phyloP scores from a whole-genome alignment of 1,139 yeast species.

The Kurtzmaniella quercitrusa region DNA sequence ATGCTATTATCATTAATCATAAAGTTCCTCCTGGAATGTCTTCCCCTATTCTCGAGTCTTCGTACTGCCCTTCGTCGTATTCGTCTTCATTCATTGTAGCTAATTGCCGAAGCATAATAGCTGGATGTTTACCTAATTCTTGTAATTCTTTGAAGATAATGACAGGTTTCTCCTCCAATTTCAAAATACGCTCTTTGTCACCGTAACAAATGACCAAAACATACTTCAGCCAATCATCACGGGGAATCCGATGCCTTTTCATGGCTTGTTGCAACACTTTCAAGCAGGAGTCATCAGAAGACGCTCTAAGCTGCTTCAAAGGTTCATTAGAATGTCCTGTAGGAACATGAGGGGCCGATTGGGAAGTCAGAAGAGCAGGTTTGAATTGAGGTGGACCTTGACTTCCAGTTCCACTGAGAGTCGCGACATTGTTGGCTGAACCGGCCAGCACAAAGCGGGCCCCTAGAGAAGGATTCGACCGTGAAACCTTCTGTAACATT shows the following conservation, averaged over 20 bases:
- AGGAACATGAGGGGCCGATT: not conserved
- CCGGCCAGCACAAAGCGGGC: slow-evolving; percentile 33
- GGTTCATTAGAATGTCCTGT: slow-evolving; percentile 47
- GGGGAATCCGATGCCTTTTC: slow-evolving; percentile 76
- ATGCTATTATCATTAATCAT: slow-evolving; percentile 1
- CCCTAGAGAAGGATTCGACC: slow-evolving; percentile 10
- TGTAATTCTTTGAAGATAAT: slow-evolving; percentile 82
- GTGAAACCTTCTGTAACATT: slow-evolving; percentile 3
- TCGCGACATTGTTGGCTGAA: slow-evolving; percentile 18
- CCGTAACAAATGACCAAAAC: slow-evolving; percentile 89
- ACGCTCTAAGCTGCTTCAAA: slow-evolving; percentile 78
- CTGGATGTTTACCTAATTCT: slow-evolving; percentile 85
- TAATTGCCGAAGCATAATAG: slow-evolving; percentile 85
- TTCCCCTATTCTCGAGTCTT: slow-evolving; percentile 42
- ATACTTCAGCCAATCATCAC: slow-evolving; percentile 84
- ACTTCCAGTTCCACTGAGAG: slow-evolving; percentile 5
- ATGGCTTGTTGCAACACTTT: slow-evolving; percentile 87
- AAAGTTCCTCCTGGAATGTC: slow-evolving; percentile 57
- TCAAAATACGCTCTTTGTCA: slow-evolving; percentile 81
- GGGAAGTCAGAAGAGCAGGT: not conserved
- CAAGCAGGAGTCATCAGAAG: slow-evolving; percentile 89
- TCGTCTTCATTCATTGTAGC: slow-evolving; percentile 41
- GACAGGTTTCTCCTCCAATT: slow-evolving; percentile 85
- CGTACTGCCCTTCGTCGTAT: slow-evolving; percentile 30
- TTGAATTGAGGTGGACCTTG: not conserved